Evolutionary conservation across 306 rosid genomes (phyloP).

Genomic region (Biancaea sappan): DNA sequence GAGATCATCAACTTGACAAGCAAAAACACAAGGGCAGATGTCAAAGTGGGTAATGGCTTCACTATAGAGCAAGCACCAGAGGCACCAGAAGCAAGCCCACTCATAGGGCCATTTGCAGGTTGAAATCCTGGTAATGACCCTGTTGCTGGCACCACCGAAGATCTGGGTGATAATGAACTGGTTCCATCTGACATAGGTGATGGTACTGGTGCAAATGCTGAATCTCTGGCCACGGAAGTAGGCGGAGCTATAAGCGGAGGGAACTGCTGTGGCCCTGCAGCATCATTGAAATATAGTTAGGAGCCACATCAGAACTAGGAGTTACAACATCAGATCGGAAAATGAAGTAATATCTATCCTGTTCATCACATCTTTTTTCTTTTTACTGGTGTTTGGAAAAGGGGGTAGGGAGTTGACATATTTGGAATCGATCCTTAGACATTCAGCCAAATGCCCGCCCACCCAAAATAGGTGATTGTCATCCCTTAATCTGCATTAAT

Average conservation of each 20-base stretch:
- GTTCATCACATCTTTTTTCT: not conserved
- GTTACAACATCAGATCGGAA: not conserved
- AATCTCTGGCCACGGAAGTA: conserved; percentile 42
- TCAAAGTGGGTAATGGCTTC: conserved; percentile 45
- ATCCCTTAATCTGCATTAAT: conserved; percentile 5
- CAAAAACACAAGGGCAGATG: conserved; percentile 39
- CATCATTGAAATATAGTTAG: conserved; percentile 4
- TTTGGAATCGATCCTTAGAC: not conserved
- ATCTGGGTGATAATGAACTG: conserved; percentile 34
- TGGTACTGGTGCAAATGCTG: conserved; percentile 56
- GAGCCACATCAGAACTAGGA: not conserved
- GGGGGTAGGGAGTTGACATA: not conserved
- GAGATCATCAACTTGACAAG: conserved; percentile 36
- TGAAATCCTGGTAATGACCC: conserved; percentile 52
- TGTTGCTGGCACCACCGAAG: conserved; percentile 48
- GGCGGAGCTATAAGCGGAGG: conserved; percentile 71
- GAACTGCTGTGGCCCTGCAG: conserved; percentile 60
- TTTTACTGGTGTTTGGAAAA: not conserved
- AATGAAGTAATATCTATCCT: not conserved
- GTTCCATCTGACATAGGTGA: conserved; percentile 55
- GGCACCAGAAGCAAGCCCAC: conserved; percentile 38
- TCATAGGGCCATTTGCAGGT: conserved; percentile 53
- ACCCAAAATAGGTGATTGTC: not conserved
- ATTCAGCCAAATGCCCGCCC: not conserved
- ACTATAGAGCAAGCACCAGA: conserved; percentile 52